Base-by-base conservation (phyloP, 1,284 basidiomycete species). In the Naganishia sp. region DNA sequence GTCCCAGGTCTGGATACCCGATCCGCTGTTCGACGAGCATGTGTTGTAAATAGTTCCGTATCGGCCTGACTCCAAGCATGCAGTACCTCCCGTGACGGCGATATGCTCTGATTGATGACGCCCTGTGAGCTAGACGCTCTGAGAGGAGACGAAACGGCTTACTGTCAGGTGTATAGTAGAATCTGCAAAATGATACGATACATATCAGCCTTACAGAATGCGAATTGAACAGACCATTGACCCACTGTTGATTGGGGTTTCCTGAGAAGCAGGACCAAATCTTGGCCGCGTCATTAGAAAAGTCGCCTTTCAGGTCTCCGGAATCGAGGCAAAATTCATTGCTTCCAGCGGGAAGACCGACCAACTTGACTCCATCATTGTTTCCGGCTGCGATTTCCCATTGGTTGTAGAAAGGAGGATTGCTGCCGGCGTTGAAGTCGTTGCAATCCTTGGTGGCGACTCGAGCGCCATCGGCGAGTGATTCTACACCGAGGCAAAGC, bases 251-350 rank as follows among this genome's bases (percentile, higher is more conserved):
- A 45, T 55, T 25, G 48, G 61, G 46, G 5, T 65, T 33, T 33
- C 56, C 61, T 16, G 59, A 48, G 42, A 65, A 67, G 50, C 68
- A 69, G 5, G 45, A 44, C 63, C 65, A 69, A 28, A 69, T 64
- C 55, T 69, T 69, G 9, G 53, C 52, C 25, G 39, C 25, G 21
- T 21, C 21, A 11, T 49, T 23, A 11, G 36, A 31, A 10, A 54
- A 54, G 54, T 57, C 45, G 16, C 65, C 64, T 15, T 55, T 56
- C 31, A 21, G 52, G n/a, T 23, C 67, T 18, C 68, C 68, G 10
- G 68, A 66, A 60, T 71, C 68, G 15, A 69, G 67, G 46, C 68
- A 71, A 49, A 56, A 68, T 48, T 65, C 55, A 18, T 45, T 48
- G 15, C 57, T 60, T 48, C 57, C 57, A 31, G 57, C 45, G 9